Conservation (phyloP, 2,329 filamentous ascomycete species). For the Botrytis tulipae region DNA sequence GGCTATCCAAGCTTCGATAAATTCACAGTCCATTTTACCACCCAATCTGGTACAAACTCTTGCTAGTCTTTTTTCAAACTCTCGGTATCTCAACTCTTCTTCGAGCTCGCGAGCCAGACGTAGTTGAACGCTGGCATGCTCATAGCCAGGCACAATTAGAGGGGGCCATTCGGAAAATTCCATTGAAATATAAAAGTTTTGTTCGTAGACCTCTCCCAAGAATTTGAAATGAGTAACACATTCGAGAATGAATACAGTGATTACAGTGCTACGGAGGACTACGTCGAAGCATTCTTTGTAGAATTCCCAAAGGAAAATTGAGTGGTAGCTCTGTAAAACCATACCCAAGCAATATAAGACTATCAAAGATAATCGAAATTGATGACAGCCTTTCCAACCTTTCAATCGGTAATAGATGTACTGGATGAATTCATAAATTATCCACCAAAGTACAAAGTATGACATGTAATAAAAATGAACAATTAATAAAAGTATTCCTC, state of each 20-base stretch:
- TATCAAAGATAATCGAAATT: neutral
- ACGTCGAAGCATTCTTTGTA: neutral
- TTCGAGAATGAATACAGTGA: neutral
- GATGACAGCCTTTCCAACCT: neutral
- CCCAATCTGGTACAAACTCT: neutral
- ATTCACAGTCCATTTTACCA: neutral
- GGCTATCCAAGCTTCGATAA: neutral
- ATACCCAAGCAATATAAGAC: fast-evolving
- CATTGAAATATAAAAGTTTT: neutral
- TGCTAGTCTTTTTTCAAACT: neutral
- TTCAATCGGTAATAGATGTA: neutral
- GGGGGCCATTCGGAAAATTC: neutral
- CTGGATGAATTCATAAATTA: neutral
- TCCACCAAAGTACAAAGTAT: neutral
- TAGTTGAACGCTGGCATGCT: neutral
- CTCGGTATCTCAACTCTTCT: neutral
- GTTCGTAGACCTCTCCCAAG: neutral
- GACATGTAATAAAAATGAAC: too few species aligned
- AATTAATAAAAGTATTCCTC: too few species aligned
- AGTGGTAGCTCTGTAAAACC: fast-evolving
- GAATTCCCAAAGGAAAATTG: neutral
- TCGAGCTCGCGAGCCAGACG: neutral
- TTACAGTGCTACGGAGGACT: fast-evolving
- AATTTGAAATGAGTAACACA: neutral
- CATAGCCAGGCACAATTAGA: fast-evolving